Percentiles rank a stretch among this genome's conserved stretches.
These are phyloP conservation scores for Arachnopeziza araneosa DNA, from an alignment of 2,329 filamentous ascomycete genomes.

Conservation along the genomic window DNA sequence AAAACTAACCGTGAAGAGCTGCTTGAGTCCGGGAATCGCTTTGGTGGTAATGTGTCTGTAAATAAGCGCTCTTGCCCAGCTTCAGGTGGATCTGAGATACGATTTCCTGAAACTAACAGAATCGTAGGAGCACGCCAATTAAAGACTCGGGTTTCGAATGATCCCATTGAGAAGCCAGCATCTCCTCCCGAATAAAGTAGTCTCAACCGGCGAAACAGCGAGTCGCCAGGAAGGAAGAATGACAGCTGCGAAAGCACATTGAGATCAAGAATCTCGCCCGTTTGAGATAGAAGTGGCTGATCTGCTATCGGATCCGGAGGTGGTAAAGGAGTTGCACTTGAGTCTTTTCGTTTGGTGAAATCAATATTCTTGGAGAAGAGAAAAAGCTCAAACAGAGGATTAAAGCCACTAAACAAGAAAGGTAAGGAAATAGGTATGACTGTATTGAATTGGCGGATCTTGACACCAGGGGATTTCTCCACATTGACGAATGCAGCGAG, in stretches of 20 bases:
- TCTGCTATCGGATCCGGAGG: conserved; percentile 17
- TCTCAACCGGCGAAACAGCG: conserved; percentile 60
- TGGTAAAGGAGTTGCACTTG: conserved; percentile 13
- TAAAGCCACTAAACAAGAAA: conserved; percentile 62
- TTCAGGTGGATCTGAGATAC: conserved; percentile 45
- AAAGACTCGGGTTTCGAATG: conserved; percentile 69
- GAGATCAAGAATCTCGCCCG: conserved; percentile 60
- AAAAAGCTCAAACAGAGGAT: conserved; percentile 67
- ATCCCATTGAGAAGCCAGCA: conserved; percentile 71
- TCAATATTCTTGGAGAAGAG: conserved; percentile 69
- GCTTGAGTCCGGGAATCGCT: conserved; percentile 50
- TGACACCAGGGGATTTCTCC: conserved; percentile 58
- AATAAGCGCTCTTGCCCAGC: conserved; percentile 51
- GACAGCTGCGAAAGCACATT: conserved; percentile 64
- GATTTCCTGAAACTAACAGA: conserved; percentile 61
- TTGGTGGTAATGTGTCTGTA: conserved; percentile 56
- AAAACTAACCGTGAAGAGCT: conserved; percentile 53
- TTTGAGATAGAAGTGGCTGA: conserved; percentile 42
- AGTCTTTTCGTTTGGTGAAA: conserved; percentile 39
- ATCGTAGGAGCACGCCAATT: conserved; percentile 74
- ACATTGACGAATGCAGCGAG: conserved; percentile 60
- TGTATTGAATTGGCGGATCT: conserved; percentile 53
- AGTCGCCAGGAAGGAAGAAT: conserved; percentile 61
- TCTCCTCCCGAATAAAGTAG: conserved; percentile 65
- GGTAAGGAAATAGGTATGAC: conserved; percentile 57